phyloP scores from a whole-genome alignment of 176 grass and related monocot species.

The Themeda triandra region DNA sequence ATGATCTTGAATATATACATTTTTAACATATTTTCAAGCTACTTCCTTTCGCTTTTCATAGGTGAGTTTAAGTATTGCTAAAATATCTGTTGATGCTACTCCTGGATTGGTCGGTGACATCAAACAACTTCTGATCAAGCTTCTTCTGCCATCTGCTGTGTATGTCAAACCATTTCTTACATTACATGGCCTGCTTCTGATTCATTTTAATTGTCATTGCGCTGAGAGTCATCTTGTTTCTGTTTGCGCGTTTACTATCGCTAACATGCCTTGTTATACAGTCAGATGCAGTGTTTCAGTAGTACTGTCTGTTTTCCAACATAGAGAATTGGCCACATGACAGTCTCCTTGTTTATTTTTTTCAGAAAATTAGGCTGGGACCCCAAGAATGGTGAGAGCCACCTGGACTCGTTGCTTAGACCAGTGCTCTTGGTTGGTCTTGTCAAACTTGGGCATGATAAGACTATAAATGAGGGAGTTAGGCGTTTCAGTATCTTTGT shows the following conservation, averaged over 20 bases:
- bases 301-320: neutral
- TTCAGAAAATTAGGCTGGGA: slow-evolving; percentile 92
- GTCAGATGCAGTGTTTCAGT: neutral
- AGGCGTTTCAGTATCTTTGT: slow-evolving; percentile 63
- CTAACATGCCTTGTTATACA: slow-evolving; percentile 13
- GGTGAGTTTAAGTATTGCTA: slow-evolving; percentile 58
- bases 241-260: slow-evolving; percentile 12
- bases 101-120: slow-evolving; percentile 61
- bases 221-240: neutral
- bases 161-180: slow-evolving; percentile 35
- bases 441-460: slow-evolving; percentile 60
- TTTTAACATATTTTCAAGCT: neutral
- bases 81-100: slow-evolving; percentile 64
- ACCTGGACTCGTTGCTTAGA: slow-evolving; percentile 81
- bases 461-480: slow-evolving; percentile 68
- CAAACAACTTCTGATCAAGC: slow-evolving; percentile 69
- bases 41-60: slow-evolving; percentile 25
- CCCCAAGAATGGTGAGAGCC: slow-evolving; percentile 53
- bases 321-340: neutral
- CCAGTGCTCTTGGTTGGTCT: slow-evolving; percentile 60
- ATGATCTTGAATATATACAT: neutral
- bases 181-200: slow-evolving; percentile 14
- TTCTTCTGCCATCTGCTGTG: slow-evolving; percentile 70
- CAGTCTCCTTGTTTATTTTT: neutral
- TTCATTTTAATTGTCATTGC: slow-evolving; percentile 8